A percentile compares a stretch with the other conserved stretches of the same genome.
Evolutionary conservation across 2,329 filamentous ascomycete species (phyloP).

Genomic region (Coniella vitis): DNA sequence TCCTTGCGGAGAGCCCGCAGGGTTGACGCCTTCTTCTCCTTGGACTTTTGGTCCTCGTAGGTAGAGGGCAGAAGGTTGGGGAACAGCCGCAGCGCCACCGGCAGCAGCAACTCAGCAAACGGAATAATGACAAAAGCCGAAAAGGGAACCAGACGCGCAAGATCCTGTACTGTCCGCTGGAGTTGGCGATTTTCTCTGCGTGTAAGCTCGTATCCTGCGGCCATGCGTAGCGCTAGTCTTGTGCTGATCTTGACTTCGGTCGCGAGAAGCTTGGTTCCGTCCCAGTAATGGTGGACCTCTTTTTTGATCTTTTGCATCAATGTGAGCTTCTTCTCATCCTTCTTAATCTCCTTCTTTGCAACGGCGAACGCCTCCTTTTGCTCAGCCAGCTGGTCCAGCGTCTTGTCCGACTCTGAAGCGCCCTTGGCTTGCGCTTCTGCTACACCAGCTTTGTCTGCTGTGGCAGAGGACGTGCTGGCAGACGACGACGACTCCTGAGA

Average conservation of each 20-base stretch:
- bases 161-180: constrained; percentile 85
- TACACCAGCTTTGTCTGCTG: constrained; percentile 24
- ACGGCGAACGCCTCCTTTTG: constrained; percentile 56
- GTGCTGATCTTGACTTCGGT: constrained; percentile 92
- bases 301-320: constrained; percentile 91
- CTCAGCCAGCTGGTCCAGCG: constrained; percentile 54
- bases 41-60: constrained; percentile 86
- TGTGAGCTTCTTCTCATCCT: constrained; percentile 80
- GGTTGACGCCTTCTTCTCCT: constrained; percentile 77
- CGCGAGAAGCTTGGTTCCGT: constrained; percentile 90
- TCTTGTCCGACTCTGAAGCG: constrained; percentile 32
- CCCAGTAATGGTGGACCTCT: constrained; percentile 92
- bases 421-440: constrained; percentile 23
- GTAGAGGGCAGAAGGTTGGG: constrained; percentile 96
- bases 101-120: constrained; percentile 87
- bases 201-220: constrained; percentile 91
- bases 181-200: constrained; percentile 90
- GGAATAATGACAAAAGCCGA: constrained; percentile 96
- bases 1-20: constrained; percentile 86
- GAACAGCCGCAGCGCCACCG: constrained; percentile 88
- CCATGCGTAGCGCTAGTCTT: constrained; percentile 91
- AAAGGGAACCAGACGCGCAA: constrained; percentile 88
- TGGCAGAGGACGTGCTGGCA: constrained; percentile 28
- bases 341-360: constrained; percentile 53
- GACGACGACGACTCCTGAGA: constrained; percentile 43